These are phyloP conservation scores for Bruguiera hainesii DNA, from an alignment of 441 rosid species.

Conservation along the genomic window DNA sequence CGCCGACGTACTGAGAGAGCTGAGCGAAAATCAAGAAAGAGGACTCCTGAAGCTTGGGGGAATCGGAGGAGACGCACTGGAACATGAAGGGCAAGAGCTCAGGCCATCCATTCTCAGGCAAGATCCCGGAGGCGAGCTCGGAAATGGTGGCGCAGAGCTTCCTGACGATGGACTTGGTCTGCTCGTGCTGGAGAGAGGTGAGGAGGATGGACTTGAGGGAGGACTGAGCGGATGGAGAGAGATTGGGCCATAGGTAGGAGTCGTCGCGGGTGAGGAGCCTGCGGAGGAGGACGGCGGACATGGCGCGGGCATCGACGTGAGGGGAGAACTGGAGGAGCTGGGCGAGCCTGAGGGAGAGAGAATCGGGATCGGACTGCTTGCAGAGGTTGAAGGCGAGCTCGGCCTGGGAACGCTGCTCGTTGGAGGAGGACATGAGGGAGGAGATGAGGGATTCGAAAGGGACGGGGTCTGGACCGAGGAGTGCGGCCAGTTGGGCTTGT, in stretches of 20 bases:
- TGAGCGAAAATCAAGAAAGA: conserved; percentile 90
- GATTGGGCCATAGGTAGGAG: conserved; percentile 80
- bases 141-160: conserved; percentile 93
- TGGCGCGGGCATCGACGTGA: conserved; percentile 78
- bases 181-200: conserved; percentile 70
- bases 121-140: conserved; percentile 84
- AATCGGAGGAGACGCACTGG: conserved; percentile 82
- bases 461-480: conserved; percentile 76
- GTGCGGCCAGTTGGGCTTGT: conserved; percentile 74
- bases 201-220: conserved; percentile 70
- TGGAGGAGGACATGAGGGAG: conserved; percentile 87
- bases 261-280: conserved; percentile 91
- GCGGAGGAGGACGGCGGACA: conserved; percentile 94
- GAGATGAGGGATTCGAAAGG: conserved; percentile 86
- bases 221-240: conserved; percentile 65
- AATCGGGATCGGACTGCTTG: conserved; percentile 80
- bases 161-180: conserved; percentile 66
- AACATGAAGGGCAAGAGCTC: conserved; percentile 94
- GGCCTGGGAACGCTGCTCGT: conserved; percentile 94
- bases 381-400: conserved; percentile 86
- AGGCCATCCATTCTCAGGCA: conserved; percentile 91
- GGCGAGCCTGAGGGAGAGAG: conserved; percentile 79
- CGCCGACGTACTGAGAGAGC: conserved; percentile 87
- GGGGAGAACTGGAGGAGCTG: conserved; percentile 77
- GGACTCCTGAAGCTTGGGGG: conserved; percentile 79